Evolutionary conservation across 2,329 filamentous ascomycete genomes (phyloP).

Genomic region (Claviceps quebecensis): DNA sequence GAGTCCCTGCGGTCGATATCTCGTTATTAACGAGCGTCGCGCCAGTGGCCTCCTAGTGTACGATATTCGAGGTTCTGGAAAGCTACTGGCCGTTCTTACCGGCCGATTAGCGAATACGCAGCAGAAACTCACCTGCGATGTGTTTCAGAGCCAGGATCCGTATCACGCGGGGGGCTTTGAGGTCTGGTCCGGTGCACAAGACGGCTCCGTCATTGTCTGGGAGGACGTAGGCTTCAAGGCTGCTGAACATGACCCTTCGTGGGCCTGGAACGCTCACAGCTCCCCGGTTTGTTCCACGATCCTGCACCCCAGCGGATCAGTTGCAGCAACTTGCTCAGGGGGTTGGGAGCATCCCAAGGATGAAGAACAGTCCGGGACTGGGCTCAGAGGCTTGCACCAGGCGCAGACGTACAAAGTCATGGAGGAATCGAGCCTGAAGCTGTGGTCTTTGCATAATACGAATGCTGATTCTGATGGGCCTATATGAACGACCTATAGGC

Average conservation of each 20-base stretch:
- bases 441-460: slow-evolving; percentile 3
- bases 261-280: slow-evolving; percentile 35
- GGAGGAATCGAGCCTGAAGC: slow-evolving; percentile 6
- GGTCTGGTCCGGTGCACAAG: slow-evolving; percentile 45
- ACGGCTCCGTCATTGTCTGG: slow-evolving; percentile 44
- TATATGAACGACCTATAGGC: neutral
- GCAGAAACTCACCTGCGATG: slow-evolving; percentile 41
- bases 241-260: slow-evolving; percentile 30
- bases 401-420: neutral
- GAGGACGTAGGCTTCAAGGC: slow-evolving; percentile 36
- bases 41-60: slow-evolving; percentile 43
- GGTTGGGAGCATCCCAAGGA: slow-evolving; percentile 28
- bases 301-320: slow-evolving; percentile 40
- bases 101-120: slow-evolving; percentile 38
- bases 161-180: slow-evolving; percentile 34
- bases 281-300: slow-evolving; percentile 35
- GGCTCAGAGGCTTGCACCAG: neutral
- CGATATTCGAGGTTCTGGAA: slow-evolving; percentile 45
- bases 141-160: slow-evolving; percentile 29
- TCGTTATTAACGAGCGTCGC: slow-evolving; percentile 47
- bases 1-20: slow-evolving; percentile 50
- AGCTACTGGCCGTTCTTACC: slow-evolving; percentile 38
- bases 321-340: slow-evolving; percentile 42
- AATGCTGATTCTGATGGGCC: neutral
- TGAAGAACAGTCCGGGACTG: neutral